Evolutionary conservation across 306 rosid species (phyloP), one percentile per base, ranked within the genome.

Genomic region (Cucurbita ficifolia): DNA sequence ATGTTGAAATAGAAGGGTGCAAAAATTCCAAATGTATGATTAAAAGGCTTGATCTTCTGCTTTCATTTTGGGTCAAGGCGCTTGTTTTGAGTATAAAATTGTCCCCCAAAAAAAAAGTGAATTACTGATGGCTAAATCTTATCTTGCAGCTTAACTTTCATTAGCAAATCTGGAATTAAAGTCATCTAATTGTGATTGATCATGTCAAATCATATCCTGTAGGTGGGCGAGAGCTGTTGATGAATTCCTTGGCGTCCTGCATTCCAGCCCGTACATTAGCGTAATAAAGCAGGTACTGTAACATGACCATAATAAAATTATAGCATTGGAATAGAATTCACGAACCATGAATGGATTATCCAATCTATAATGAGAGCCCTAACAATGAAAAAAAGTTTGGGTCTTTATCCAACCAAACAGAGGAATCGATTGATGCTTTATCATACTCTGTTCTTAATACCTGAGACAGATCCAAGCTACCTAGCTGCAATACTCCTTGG

Each of bases 181-280:
- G 16, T 55, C 52, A 73, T 39, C 67, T 56, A 49, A 18, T 40
- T 54, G 53, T 73, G 57, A 38, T 22, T 40, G 38, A 16, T 55
- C 70, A 45, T 74, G 58, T 39, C n/a, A 36, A 57, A 21, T 74
- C 33, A 29, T 58, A 8, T 74, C 10, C 69, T 77, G 85, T 90
- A 94, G 96, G 97, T 94, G 99, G 99, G 96, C 88, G 53, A 83
- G 95, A 77, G 96, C 92, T 22, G 74, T 79, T 4, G 79, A 76
- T 82, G 97, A 94, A 81, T 87, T 85, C 87, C 80, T 91, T 29
- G 85, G 63, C 54, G 90, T 82, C 40, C 81, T 91, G 56, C 89
- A 79, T 76, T 73, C 88, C 38, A 86, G 92, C 83, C 79, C 59
- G 16, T 83, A 81, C 61, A 80, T 86, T 86, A 90, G 87, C 77